A percentile compares a stretch with the other conserved stretches of the same genome.
phyloP scores from a whole-genome alignment of 805 yeast genomes.

The Metschnikowia noctiluminum region DNA sequence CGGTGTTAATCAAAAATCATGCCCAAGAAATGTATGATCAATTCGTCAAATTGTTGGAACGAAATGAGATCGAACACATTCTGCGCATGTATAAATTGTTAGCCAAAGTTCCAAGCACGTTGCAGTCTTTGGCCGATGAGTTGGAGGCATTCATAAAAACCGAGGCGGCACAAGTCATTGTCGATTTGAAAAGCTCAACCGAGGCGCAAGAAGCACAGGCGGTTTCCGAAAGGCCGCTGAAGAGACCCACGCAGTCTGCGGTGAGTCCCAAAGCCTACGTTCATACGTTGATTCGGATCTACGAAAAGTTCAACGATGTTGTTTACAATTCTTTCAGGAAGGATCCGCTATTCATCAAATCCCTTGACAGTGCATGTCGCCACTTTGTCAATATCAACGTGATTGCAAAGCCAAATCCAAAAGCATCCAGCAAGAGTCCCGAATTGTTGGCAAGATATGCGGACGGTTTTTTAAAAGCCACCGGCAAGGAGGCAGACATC shows the following conservation, averaged over 20 bases:
- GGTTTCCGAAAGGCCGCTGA: conserved; percentile 17
- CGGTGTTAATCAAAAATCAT: conserved; percentile 74
- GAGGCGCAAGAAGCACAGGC: conserved; percentile 22
- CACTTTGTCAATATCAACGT: conserved; percentile 77
- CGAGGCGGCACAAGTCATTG: conserved; percentile 48
- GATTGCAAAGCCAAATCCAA: conserved; percentile 67
- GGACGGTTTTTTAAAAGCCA: conserved; percentile 76
- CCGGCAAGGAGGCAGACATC: conserved; percentile 63
- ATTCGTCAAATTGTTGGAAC: conserved; percentile 70
- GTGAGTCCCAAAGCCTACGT: conserved; percentile 79
- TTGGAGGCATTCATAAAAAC: conserved; percentile 69
- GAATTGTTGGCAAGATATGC: conserved; percentile 87
- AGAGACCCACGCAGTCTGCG: conserved; percentile 20
- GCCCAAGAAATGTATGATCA: conserved; percentile 73
- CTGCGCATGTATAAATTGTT: conserved; percentile 73
- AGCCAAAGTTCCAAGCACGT: conserved; percentile 72
- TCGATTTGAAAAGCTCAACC: conserved; percentile 43
- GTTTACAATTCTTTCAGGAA: conserved; percentile 66
- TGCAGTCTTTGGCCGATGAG: conserved; percentile 70
- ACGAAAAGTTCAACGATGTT: conserved; percentile 61
- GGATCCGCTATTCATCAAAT: conserved; percentile 76
- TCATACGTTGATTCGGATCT: conserved; percentile 68
- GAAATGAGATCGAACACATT: conserved; percentile 67
- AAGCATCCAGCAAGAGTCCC: conserved; percentile 74
- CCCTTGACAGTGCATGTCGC: conserved; percentile 86